Evolutionary conservation across 495 filamentous ascomycete species (phyloP).

Genomic region (Penicillium ochrochloron): DNA sequence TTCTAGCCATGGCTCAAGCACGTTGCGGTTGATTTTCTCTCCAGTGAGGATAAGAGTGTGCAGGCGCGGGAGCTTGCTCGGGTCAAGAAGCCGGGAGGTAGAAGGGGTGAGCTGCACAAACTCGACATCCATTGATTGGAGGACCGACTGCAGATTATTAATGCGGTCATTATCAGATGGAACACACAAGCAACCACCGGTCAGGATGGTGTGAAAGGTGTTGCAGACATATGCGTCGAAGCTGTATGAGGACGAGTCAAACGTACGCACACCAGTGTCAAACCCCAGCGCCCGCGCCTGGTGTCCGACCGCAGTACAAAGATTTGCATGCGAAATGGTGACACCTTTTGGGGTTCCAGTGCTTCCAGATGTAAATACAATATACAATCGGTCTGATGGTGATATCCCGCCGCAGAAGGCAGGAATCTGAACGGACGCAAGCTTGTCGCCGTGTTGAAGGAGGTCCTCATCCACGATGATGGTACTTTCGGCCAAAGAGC

Average conservation of each 20-base stretch:
- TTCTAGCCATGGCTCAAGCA: neutral
- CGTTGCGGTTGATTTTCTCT: conserved; percentile 3
- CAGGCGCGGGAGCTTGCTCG: conserved; percentile 19
- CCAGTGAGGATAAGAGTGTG: neutral
- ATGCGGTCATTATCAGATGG: conserved; percentile 30
- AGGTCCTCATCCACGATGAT: neutral
- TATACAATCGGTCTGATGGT: neutral
- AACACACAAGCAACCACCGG: conserved; percentile 35
- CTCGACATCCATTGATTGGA: conserved; percentile 12
- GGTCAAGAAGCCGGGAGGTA: conserved; percentile 8
- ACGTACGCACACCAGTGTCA: conserved; percentile 12
- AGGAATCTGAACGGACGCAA: conserved; percentile 30
- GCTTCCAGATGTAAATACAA: neutral
- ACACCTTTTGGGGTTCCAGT: neutral
- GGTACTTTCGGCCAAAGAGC: conserved; percentile 1
- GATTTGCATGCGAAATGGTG: conserved; percentile 64
- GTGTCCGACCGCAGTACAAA: conserved; percentile 32
- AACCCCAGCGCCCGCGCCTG: neutral
- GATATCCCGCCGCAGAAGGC: conserved; percentile 32
- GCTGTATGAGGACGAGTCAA: conserved; percentile 24
- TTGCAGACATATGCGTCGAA: conserved; percentile 32
- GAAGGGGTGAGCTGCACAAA: conserved; percentile 27
- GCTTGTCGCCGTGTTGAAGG: neutral
- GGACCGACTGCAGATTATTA: conserved; percentile 9
- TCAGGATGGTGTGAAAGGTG: conserved; percentile 23